phyloP scores from a whole-genome alignment of 257 asterid genomes.

The Solanum medicagineum region DNA sequence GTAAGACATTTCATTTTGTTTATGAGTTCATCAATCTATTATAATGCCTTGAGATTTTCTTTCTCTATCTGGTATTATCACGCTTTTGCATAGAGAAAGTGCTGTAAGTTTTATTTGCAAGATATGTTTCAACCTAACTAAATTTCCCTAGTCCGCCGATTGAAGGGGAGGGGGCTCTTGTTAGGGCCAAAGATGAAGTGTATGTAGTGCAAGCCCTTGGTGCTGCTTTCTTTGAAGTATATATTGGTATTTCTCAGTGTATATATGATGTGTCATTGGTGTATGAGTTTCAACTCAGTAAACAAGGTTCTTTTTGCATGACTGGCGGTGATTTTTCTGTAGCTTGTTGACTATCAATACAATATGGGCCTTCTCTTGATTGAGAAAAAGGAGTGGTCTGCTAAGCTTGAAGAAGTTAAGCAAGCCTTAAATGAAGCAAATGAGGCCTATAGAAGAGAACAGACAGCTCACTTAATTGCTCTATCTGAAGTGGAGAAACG shows the following conservation, averaged over 20 bases:
- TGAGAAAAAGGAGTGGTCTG: conserved; percentile 91
- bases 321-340: conserved; percentile 12
- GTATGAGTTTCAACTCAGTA: neutral
- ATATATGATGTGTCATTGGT: neutral
- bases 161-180: neutral
- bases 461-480: conserved; percentile 44
- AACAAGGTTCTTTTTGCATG: neutral
- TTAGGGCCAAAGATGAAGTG: neutral
- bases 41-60: neutral
- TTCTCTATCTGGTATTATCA: neutral
- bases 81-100: neutral
- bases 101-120: neutral
- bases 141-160: neutral
- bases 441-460: conserved; percentile 61
- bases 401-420: conserved; percentile 56
- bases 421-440: conserved; percentile 47
- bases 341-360: conserved; percentile 93
- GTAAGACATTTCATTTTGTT: neutral
- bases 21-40: neutral
- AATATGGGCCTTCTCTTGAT: conserved; percentile 94
- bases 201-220: neutral
- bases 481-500: conserved; percentile 80
- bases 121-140: neutral
- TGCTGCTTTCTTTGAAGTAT: neutral
- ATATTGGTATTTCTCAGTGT: neutral